Base-by-base conservation (phyloP, 208 protist genomes). In the Trypanosomatidae sp. region DNA sequence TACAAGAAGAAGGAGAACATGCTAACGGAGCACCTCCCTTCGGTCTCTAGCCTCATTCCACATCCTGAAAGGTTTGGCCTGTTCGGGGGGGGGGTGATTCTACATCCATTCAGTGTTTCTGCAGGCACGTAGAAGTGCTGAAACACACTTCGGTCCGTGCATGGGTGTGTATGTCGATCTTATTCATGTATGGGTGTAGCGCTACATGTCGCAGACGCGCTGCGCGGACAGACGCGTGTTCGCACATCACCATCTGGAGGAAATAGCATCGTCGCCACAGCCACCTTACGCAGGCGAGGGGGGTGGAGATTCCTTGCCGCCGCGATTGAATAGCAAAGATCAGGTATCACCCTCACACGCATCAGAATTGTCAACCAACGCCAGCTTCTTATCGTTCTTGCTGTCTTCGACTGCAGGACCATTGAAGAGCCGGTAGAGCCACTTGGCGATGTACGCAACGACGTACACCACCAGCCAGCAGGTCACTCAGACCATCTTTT, bases 391-490 rank as follows among this genome's bases (percentile, higher is more conserved):
- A 1, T 17, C 49, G 25, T 56, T 43, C 62, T 64, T 80, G 55
- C 62, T 70, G 46, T 75, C 53, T 41, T 69, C 64, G 55, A 80
- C 47, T 15, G 36, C 65, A 25, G 52, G 25, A 43, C 69, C 50
- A 12, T 33, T 66, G 30, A 80, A 62, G 36, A 74, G 55, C 52
- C 55, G 6, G 69, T 80, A 80, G 59, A 91, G 62, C 71, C 69
- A 83, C 67, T 78, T 84, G 46, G 73, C 70, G 15, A 85, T 50
- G 58, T 76, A 77, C 68, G 77, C 78, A 2, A 89, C 73, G 17
- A 80, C 69, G 67, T 91, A 87, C 50, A 89, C 83, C 65, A 89
- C 81, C 62, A 91, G 52, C 84, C 86, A 91, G 64, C 86, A 91
- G 59, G 47, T 71, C 53, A 82, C 77, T 82, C 77, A 82, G 49